Evolutionary conservation across 2,329 filamentous ascomycete species (phyloP).

Genomic region (Periconia sp.): DNA sequence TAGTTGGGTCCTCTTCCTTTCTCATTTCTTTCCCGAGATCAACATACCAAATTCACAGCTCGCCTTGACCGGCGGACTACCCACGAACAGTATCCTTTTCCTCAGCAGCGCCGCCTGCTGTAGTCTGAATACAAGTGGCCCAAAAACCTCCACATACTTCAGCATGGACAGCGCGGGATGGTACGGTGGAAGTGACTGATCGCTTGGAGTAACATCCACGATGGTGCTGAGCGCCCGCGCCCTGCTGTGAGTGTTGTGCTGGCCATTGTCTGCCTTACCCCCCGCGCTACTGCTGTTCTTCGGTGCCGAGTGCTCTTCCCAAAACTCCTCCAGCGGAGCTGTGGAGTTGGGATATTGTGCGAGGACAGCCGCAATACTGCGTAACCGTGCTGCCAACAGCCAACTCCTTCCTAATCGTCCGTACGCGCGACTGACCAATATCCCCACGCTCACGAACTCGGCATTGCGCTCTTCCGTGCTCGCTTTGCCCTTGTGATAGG

Average conservation of each 20-base stretch:
- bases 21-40: not conserved
- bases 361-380: conserved; percentile 67
- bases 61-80: conserved; percentile 80
- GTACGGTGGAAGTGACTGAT: conserved; percentile 70
- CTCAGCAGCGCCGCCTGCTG: conserved; percentile 83
- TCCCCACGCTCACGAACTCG: conserved; percentile 87
- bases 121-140: conserved; percentile 88
- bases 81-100: conserved; percentile 84
- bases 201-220: conserved; percentile 58
- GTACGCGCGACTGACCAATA: conserved; percentile 81
- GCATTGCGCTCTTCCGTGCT: conserved; percentile 81
- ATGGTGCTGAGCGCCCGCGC: conserved; percentile 53
- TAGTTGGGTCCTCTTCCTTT: conserved; percentile 4
- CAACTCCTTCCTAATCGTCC: conserved; percentile 85
- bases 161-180: conserved; percentile 87
- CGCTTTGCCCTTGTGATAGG: conserved; percentile 83
- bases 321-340: conserved; percentile 73
- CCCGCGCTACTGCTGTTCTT: conserved; percentile 1
- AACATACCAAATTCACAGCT: conserved; percentile 84
- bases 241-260: conserved; percentile 26
- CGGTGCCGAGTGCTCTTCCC: conserved; percentile 59
- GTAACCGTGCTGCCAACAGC: conserved; percentile 78
- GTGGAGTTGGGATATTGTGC: conserved; percentile 67
- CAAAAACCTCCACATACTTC: conserved; percentile 77
- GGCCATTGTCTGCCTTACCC: not conserved